phyloP scores from a whole-genome alignment of 345 rosid species.

The Chamaenerion angustifolium region DNA sequence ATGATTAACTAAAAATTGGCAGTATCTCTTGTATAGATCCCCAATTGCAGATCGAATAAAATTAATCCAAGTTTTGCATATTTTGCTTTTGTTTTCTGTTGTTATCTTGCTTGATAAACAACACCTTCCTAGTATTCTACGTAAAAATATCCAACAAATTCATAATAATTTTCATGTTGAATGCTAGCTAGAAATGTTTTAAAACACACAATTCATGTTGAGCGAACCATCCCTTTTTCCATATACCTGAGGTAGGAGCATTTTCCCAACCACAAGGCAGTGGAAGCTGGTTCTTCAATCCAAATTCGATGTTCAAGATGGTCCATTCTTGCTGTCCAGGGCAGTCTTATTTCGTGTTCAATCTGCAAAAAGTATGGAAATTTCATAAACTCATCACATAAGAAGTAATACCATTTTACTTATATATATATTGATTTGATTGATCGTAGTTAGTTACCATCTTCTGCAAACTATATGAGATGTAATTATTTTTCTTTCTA shows the following conservation, averaged over 20 bases:
- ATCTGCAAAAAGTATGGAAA: constrained; percentile 17
- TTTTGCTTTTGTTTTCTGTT: too few relatives aligned
- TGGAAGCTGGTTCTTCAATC: constrained; percentile 36
- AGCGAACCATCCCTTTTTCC: too few relatives aligned
- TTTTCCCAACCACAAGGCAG: constrained; percentile 33
- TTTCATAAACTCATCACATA: background rate
- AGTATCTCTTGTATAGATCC: too few relatives aligned
- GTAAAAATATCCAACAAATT: too few relatives aligned
- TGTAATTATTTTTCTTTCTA: background rate
- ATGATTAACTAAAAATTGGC: too few relatives aligned
- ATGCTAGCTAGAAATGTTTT: too few relatives aligned
- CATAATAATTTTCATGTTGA: background rate
- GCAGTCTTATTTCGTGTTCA: constrained; percentile 27
- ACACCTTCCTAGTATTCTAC: too few relatives aligned
- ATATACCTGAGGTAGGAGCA: constrained; percentile 33
- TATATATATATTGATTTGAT: too few relatives aligned
- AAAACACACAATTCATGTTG: too few relatives aligned
- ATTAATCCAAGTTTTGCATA: too few relatives aligned
- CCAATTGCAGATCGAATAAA: too few relatives aligned
- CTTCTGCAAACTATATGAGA: constrained; percentile 3
- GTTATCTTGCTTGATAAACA: too few relatives aligned
- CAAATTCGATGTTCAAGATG: constrained; percentile 49
- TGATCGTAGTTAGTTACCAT: constrained; percentile 9
- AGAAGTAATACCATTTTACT: background rate
- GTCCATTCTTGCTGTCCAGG: constrained; percentile 46